These are phyloP conservation scores for Termitomyces sp. DNA, from an alignment of 768 basidiomycete genomes.

Conservation along the genomic window DNA sequence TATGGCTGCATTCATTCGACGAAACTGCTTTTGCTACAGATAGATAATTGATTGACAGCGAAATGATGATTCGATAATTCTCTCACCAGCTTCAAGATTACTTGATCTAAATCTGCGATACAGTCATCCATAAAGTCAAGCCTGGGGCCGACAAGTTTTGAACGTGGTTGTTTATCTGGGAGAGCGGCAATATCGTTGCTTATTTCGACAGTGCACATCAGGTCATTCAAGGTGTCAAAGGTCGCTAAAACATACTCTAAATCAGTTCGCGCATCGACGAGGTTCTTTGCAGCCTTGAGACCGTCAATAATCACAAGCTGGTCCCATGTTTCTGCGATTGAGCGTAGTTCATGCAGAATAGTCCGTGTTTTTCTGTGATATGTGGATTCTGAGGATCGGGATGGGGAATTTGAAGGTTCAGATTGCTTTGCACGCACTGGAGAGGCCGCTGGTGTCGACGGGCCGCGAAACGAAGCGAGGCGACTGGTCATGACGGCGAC, in stretches of 20 bases:
- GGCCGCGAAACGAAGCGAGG: conserved; percentile 73
- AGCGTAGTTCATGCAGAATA: conserved; percentile 61
- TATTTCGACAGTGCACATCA: conserved; percentile 8
- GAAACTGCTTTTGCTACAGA: conserved; percentile 63
- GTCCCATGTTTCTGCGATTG: conserved; percentile 71
- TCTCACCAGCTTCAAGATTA: conserved; percentile 64
- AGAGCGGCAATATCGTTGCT: conserved; percentile 63
- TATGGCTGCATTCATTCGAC: conserved; percentile 54
- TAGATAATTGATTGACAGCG: neutral
- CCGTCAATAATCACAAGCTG: conserved; percentile 79
- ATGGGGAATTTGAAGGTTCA: conserved; percentile 37
- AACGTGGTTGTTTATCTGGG: conserved; percentile 50
- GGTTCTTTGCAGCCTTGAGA: conserved; percentile 61
- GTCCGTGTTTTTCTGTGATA: conserved; percentile 75
- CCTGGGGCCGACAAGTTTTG: conserved; percentile 59
- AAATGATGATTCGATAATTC: neutral
- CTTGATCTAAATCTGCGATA: conserved; percentile 51
- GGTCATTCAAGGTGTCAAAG: neutral
- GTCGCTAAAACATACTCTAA: conserved; percentile 57
- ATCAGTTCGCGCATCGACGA: conserved; percentile 78
- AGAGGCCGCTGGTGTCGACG: conserved; percentile 68
- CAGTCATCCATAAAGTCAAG: conserved; percentile 63
- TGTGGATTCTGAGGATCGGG: conserved; percentile 62
- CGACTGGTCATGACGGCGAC: conserved; percentile 28
- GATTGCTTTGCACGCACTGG: conserved; percentile 45